Evolutionary conservation across 2,329 filamentous ascomycete genomes (phyloP), one percentile per base, ranked within the genome.

Genomic region (Trichoderma koningiopsis): DNA sequence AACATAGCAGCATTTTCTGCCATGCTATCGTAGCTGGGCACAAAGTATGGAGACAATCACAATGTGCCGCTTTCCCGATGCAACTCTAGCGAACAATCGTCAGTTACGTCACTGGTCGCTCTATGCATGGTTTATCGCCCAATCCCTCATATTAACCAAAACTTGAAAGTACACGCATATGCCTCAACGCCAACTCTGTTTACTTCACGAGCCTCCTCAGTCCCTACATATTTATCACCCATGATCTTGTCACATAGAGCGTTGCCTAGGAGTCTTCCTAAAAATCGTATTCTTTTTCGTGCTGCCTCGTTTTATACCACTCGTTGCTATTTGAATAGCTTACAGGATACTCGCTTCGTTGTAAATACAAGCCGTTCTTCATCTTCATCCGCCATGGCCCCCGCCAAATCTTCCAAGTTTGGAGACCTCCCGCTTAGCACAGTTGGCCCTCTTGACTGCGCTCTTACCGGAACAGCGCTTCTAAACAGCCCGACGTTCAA

Each of bases 401-500:
- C 62, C n/a, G 35, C 35, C 33, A 70, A 66, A 16, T 27, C 59
- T 29, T 71, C 76, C 66, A 77, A 75, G 60, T 80, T 78, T 68
- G 71, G 72, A 13, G 62, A 78, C 22, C 74, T 80, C 1, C 77
- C 77, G 6, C 76, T 81, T 61, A 79, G 78, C 72, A 80, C 79
- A 62, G 74, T 69, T 11, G 79, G 79, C 7, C 76, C 79, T 55
- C 74, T 81, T 27, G 76, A 78, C 43, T 81, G 80, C 58, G 79
- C 80, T 53, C 74, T 81, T 40, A 77, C 75, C 0, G 80, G 80
- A 31, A 72, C 75, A 3, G 77, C 76, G 5, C 72, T 81, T 4
- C 76, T 81, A 56, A 81, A 80, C 70, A 76, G 75, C 0, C 78
- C 79, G 0, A 78, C 76, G 33, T 73, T 93, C 81, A 97, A 96